Evolutionary conservation across 352 stramenopile species (phyloP), one percentile per base, ranked within the genome.

Genomic region (Pythium myriotylum): DNA sequence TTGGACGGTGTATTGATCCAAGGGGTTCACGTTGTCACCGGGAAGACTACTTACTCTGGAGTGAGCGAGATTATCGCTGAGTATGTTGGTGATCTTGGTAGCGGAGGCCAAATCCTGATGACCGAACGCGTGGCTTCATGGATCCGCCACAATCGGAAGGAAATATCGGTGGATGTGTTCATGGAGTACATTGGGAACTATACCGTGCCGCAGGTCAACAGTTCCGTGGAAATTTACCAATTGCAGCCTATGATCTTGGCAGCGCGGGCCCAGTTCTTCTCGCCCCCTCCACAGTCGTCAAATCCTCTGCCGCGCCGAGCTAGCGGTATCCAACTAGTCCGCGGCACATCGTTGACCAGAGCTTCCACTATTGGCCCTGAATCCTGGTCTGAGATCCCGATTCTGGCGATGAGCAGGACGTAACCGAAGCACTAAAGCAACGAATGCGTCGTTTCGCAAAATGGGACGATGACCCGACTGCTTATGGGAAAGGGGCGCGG

Each of bases 171-270:
- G 17, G 43, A 58, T 3, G 59, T 60, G n/a, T 43, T 46, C 2
- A 20, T 82, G n/a, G 60, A 82, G 20, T 70, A 54, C 23, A 20
- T 82, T 13, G 58, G 65, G 7, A 54, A 65, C 40, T 64, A 80
- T 42, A 58, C 39, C 17, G 73, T 84, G 7, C 69, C 70, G 19
- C 72, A 77, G 40, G 54, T 84, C 12, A 68, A 76, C 41, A 59
- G 59, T 0, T 53, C 73, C 19, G 46, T 81, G 1, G 59, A 79
- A 24, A 24, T 84, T 14, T 81, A 70, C 47, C 76, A 84, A 50
- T 24, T 84, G n/a, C 35, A 72, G 12, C 73, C 73, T 7, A 23
- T 26, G 23, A 51, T 65, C 19, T 41, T 65, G 24, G 35, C 24
- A 13, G 48, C n/a, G 14, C 46, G 56, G 14, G 42, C 42, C n/a